Evolutionary conservation across 305 asterid species (phyloP).

Genomic region (Plantago coronopus): DNA sequence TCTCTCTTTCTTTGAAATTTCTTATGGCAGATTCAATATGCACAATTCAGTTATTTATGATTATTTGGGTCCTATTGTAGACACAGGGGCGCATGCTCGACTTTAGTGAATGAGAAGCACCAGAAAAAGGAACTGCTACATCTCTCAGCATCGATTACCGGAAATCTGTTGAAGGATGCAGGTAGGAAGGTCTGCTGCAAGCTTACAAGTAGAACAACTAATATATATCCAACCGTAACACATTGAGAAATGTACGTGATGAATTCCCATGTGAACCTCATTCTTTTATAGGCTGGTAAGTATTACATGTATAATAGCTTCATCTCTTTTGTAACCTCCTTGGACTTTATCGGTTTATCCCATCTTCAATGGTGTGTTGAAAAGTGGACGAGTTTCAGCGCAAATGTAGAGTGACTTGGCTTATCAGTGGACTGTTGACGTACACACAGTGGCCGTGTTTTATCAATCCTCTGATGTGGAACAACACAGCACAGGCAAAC

Average conservation of each 20-base stretch:
- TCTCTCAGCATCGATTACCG: conserved; percentile 37
- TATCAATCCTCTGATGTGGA: no score
- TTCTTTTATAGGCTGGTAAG: no score
- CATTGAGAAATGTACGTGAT: background rate
- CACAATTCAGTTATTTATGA: background rate
- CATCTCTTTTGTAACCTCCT: no score
- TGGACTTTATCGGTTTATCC: background rate
- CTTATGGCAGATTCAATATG: background rate
- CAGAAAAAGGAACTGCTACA: conserved; percentile 48
- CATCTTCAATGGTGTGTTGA: background rate
- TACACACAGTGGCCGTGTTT: no score
- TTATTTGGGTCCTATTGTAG: conserved; percentile 34
- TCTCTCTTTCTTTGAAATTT: background rate
- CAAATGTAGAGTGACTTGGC: no score
- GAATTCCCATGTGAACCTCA: background rate
- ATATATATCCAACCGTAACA: no score
- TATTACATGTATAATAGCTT: no score
- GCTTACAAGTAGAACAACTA: background rate
- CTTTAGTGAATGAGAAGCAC: conserved; percentile 82
- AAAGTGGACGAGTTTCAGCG: background rate
- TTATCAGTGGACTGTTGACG: no score
- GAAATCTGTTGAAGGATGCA: conserved; percentile 69
- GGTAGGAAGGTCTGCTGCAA: conserved; percentile 27
- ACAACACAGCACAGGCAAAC: no score
- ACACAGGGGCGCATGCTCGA: conserved; percentile 75